Conservation (phyloP, 129 eudicot genomes). For the Ambrosia artemisiifolia region DNA sequence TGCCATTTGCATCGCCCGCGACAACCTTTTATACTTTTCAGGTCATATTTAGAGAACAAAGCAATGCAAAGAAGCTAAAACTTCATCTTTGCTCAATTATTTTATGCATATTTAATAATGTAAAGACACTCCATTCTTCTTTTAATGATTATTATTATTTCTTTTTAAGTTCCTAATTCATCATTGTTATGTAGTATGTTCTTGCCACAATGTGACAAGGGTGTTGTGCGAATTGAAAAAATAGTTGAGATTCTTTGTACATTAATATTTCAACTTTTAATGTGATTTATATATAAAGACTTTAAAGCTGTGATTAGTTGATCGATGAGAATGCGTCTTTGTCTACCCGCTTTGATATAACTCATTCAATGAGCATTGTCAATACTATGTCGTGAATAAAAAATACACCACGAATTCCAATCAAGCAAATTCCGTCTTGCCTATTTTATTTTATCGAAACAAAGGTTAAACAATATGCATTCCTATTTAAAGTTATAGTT, state of each 20-base stretch:
- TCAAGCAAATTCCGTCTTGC: too few relatives aligned
- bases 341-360: not conserved
- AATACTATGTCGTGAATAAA: too few relatives aligned
- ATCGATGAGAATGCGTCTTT: not conserved
- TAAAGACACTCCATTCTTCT: slow-evolving; percentile 31
- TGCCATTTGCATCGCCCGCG: slow-evolving; percentile 85
- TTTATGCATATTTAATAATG: slow-evolving; percentile 2
- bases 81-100: slow-evolving; percentile 15
- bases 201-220: not conserved
- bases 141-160: slow-evolving; percentile 12
- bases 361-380: too few relatives aligned
- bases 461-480: too few relatives aligned
- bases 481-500: too few relatives aligned
- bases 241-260: slow-evolving; percentile 18
- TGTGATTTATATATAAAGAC: slow-evolving; percentile 7
- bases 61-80: slow-evolving; percentile 47
- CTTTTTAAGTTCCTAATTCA: slow-evolving; percentile 17
- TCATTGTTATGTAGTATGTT: slow-evolving; percentile 17
- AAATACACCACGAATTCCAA: too few relatives aligned
- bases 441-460: too few relatives aligned
- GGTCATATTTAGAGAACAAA: slow-evolving; percentile 68
- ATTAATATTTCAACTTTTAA: not conserved
- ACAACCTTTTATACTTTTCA: slow-evolving; percentile 69
- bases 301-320: slow-evolving; percentile 5
- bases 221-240: slow-evolving; percentile 6